phyloP scores from a whole-genome alignment of 2,329 filamentous ascomycete genomes.

The Zymoseptoria crescenta region DNA sequence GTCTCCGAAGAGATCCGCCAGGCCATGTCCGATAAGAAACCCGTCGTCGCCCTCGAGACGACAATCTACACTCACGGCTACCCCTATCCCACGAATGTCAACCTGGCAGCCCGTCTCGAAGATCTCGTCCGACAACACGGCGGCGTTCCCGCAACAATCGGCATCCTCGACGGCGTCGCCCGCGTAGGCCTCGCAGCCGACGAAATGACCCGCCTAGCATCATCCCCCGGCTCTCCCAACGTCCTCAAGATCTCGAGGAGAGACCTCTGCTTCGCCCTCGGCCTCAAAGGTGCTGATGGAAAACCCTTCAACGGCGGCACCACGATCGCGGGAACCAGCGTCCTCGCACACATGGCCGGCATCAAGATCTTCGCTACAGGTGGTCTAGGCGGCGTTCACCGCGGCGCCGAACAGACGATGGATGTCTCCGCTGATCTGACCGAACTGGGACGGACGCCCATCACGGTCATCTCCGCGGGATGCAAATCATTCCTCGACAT shows the following conservation, averaged over 20 bases:
- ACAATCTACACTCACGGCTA: slow-evolving; percentile 94
- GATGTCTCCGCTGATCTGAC: slow-evolving; percentile 94
- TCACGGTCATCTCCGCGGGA: slow-evolving; percentile 81
- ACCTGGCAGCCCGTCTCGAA: slow-evolving; percentile 72
- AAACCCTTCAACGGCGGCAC: slow-evolving; percentile 76
- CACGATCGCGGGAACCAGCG: slow-evolving; percentile 87
- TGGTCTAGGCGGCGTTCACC: slow-evolving; percentile 87
- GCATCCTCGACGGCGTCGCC: slow-evolving; percentile 74
- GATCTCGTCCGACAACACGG: slow-evolving; percentile 73
- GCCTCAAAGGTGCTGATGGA: slow-evolving; percentile 60
- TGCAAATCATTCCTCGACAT: slow-evolving; percentile 97
- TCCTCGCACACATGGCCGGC: slow-evolving; percentile 76
- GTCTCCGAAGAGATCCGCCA: slow-evolving; percentile 77
- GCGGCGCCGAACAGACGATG: slow-evolving; percentile 76
- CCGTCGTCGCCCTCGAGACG: slow-evolving; percentile 86
- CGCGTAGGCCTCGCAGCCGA: slow-evolving; percentile 66
- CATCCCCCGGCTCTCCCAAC: slow-evolving; percentile 46
- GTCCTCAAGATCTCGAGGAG: slow-evolving; percentile 80
- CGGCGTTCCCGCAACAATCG: slow-evolving; percentile 82
- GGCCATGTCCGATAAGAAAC: slow-evolving; percentile 64
- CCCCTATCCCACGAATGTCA: slow-evolving; percentile 63
- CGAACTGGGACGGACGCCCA: slow-evolving; percentile 79
- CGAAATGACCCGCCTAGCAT: slow-evolving; percentile 64
- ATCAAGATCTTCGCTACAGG: slow-evolving; percentile 93
- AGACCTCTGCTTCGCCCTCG: slow-evolving; percentile 75